Conservation (phyloP, 2,329 filamentous ascomycete genomes). For the Myriosclerotinia curreyana region DNA sequence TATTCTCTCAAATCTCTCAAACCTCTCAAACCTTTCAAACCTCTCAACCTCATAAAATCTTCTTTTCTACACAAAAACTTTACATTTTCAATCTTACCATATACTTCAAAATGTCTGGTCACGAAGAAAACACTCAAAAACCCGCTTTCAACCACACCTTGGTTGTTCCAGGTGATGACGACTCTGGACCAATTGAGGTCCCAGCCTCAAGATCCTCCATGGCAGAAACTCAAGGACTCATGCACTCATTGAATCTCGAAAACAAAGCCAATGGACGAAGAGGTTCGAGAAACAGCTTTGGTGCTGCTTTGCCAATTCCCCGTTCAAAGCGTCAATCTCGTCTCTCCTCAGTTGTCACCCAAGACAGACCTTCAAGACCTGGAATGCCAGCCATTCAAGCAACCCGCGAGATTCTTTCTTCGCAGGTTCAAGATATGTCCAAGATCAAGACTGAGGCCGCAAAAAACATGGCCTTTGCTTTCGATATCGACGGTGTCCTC, state of each 20-base stretch:
- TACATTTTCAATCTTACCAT: background rate
- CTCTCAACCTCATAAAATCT: conserved; percentile 1
- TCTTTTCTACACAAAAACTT: background rate
- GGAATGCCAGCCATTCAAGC: conserved; percentile 58
- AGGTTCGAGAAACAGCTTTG: conserved; percentile 73
- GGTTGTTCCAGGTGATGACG: conserved; percentile 15
- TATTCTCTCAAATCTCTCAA: background rate
- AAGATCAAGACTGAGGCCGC: conserved; percentile 55
- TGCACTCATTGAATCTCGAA: conserved; percentile 71
- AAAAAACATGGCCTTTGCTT: conserved; percentile 67
- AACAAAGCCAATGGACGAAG: conserved; percentile 54
- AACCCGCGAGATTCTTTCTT: conserved; percentile 64
- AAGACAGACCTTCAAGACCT: conserved; percentile 48
- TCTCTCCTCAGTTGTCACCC: conserved; percentile 58
- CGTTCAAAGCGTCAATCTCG: conserved; percentile 66
- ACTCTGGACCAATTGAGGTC: conserved; percentile 56
- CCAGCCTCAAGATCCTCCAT: conserved; percentile 66
- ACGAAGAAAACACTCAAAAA: conserved; percentile 47
- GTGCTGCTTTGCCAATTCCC: conserved; percentile 69
- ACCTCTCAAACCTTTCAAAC: background rate
- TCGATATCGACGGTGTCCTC: conserved; percentile 73
- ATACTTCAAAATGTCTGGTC: conserved; percentile 53
- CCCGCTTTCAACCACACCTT: conserved; percentile 21
- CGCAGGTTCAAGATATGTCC: conserved; percentile 66
- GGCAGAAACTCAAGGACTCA: conserved; percentile 64